Conservation (phyloP, 2,329 filamentous ascomycete genomes). For the Orbilia oligospora region DNA sequence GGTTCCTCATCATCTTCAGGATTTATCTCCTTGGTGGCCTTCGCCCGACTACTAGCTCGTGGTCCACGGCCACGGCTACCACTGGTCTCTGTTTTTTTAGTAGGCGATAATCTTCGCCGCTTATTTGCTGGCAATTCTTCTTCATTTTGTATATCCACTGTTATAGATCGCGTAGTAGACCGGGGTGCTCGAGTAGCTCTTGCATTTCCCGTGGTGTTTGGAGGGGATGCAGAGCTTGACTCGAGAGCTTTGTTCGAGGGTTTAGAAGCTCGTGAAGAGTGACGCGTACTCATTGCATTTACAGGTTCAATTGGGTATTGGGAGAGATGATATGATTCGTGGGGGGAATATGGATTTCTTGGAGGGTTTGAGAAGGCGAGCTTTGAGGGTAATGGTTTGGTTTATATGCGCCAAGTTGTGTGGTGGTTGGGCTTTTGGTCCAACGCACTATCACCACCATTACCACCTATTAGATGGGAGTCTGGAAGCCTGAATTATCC, state of each 20-base stretch:
- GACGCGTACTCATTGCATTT: constrained; percentile 56
- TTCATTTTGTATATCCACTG: constrained; percentile 1
- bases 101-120: constrained; percentile 43
- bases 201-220: constrained; percentile 22
- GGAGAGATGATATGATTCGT: background rate
- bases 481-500: background rate
- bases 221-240: constrained; percentile 41
- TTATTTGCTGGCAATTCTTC: constrained; percentile 50
- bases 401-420: constrained; percentile 25
- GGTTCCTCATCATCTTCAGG: constrained; percentile 27
- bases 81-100: constrained; percentile 4
- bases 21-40: background rate
- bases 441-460: constrained; percentile 3
- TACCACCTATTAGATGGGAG: background rate
- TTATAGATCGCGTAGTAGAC: constrained; percentile 17
- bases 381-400: background rate
- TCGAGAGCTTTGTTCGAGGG: constrained; percentile 42
- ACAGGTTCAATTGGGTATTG: constrained; percentile 14
- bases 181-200: constrained; percentile 10
- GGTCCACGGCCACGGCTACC: constrained; percentile 3
- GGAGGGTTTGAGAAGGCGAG: background rate
- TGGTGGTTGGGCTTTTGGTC: constrained; percentile 14
- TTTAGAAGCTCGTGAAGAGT: constrained; percentile 40
- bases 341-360: background rate
- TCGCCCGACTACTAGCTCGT: constrained; percentile 11